These are phyloP conservation scores for Coprinellus micaceus DNA, from an alignment of 768 basidiomycete genomes.

Conservation along the genomic window DNA sequence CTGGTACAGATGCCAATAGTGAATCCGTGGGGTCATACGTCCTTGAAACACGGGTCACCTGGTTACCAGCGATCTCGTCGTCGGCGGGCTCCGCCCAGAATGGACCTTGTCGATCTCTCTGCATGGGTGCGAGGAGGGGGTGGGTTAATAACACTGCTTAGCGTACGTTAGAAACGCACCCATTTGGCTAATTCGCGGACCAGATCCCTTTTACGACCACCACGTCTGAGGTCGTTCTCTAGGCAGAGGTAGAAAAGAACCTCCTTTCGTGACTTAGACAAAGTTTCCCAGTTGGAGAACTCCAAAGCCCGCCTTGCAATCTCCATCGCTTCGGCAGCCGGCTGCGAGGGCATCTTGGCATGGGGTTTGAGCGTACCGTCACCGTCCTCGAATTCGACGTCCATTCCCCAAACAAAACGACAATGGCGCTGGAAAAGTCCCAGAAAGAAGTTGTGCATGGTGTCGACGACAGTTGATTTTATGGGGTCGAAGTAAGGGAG, in stretches of 20 bases:
- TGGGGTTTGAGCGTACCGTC: neutral
- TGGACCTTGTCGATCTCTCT: no score
- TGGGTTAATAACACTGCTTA: no score
- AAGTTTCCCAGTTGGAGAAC: neutral
- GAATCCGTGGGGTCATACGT: no score
- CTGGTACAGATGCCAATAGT: no score
- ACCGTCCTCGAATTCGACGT: slow-evolving; percentile 4
- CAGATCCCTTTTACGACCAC: neutral
- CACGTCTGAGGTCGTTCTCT: neutral
- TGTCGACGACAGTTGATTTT: slow-evolving; percentile 8
- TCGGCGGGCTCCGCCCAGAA: no score
- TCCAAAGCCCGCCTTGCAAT: neutral
- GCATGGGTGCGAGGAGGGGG: no score
- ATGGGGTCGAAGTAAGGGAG: slow-evolving; percentile 15
- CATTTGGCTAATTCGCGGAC: neutral
- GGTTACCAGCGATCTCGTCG: no score
- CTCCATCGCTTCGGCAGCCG: neutral
- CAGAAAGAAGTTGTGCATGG: slow-evolving; percentile 13
- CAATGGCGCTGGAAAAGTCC: slow-evolving; percentile 10
- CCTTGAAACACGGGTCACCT: no score
- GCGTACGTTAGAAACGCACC: neutral
- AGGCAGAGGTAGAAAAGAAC: neutral
- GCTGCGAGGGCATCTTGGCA: neutral
- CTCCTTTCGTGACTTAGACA: neutral
- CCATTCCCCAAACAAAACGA: slow-evolving; percentile 8